Base-by-base conservation (phyloP, 2,329 filamentous ascomycete genomes). In the Exophiala viscosa region DNA sequence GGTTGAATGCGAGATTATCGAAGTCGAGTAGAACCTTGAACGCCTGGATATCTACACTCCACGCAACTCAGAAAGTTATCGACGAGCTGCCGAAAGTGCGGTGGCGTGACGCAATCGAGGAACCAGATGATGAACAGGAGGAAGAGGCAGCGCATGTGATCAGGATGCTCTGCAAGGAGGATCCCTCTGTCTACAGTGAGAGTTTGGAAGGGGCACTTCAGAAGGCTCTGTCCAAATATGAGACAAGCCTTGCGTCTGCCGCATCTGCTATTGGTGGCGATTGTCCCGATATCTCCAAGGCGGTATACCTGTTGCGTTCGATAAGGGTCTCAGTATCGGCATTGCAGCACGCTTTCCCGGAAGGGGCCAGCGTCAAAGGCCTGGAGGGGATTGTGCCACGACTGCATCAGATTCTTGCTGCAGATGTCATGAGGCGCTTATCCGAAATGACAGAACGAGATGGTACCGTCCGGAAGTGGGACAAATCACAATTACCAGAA, bases 71-170 rank as follows among this genome's bases (percentile, higher is more conserved):
- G 18, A 39, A 20, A 15, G 51, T 49, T 9, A 47, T 62, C 10
- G 39, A 57, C 11, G 40, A 53, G 3, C 43, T 57, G 5, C 20
- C 44, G 7, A 56, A 46, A 34, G 48, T 52, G 5, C 47, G 58
- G 17, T 64, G 62, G 62, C 49, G 57, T 39, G 60, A 62, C 35
- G 43, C 61, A 14, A 38, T 64, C n/a, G 62, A 64, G 48, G 60
- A 64, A 36, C 54, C 59, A 11, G 61, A 63, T 50, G 60, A 64
- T 32, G 62, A 63, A 15, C 36, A 63, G 18, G 61, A 63, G 44
- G 58, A 59, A 11, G 52, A 58, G 15, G 58, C 57, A 13, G 35
- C 38, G n/a, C 15, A 36, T 7, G 43, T 62, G 17, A 47, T 59
- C 31, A 43, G 28, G 33, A 28, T 14, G 5, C 56, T 63, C 7